Conservation (phyloP, 768 basidiomycete species). For the Krasilnikovozyma curviuscula region DNA sequence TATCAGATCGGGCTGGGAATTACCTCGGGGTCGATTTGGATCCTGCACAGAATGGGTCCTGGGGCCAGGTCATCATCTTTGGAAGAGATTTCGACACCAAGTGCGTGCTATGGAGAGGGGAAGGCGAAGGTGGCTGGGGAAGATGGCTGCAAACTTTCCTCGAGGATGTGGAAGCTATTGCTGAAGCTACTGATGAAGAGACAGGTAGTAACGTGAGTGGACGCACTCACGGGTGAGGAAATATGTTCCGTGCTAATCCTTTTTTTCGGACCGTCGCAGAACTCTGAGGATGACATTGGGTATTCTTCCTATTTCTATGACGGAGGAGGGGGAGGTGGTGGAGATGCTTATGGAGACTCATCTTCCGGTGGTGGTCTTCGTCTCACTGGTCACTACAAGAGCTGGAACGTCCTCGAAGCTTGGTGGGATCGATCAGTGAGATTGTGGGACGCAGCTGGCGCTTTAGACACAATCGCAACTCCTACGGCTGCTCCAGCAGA, state of each 20-base stretch:
- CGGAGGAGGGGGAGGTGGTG: slow-evolving; percentile 9
- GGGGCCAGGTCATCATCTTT: slow-evolving; percentile 91
- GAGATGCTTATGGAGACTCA: slow-evolving; percentile 45
- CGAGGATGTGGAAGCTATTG: slow-evolving; percentile 84
- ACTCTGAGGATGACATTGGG: slow-evolving; percentile 24
- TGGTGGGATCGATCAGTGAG: slow-evolving; percentile 77
- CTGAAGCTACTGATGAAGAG: no score
- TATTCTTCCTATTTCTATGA: slow-evolving; percentile 23
- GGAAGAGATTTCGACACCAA: slow-evolving; percentile 98
- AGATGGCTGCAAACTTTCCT: slow-evolving; percentile 78
- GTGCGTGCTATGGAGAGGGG: slow-evolving; percentile 81
- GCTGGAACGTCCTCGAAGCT: slow-evolving; percentile 83
- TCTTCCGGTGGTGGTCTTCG: slow-evolving; percentile 55
- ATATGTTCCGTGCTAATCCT: no score
- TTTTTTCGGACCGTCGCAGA: no score
- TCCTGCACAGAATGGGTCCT: slow-evolving; percentile 42
- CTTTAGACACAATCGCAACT: no score
- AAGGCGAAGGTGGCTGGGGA: slow-evolving; percentile 82
- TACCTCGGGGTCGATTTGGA: slow-evolving; percentile 91
- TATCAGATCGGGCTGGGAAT: slow-evolving; percentile 84
- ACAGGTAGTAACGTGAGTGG: no score
- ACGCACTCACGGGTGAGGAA: no score
- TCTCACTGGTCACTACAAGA: slow-evolving; percentile 65
- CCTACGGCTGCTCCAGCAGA: no score
- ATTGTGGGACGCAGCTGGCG: slow-evolving; percentile 71